Conservation (phyloP, 805 yeast species). For the Candida pseudoglaebosa region DNA sequence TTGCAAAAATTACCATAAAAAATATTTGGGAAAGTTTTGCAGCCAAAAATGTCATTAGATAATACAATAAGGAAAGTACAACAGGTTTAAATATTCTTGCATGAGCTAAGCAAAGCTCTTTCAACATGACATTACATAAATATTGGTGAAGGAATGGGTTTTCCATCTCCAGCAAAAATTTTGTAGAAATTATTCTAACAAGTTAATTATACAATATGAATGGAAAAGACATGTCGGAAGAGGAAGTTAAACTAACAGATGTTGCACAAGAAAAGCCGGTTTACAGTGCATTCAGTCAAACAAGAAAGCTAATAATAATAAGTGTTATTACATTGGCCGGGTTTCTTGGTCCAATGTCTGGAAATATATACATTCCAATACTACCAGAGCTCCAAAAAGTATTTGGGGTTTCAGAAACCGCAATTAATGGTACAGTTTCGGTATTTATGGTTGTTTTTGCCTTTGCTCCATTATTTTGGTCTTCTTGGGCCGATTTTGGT, state of each 20-base stretch:
- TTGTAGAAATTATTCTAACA: too few relatives aligned
- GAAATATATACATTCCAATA: constrained; percentile 55
- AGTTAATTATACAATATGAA: too few relatives aligned
- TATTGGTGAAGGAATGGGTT: too few relatives aligned
- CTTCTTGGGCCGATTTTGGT: constrained; percentile 50
- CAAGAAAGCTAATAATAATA: constrained; percentile 30
- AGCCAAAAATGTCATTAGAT: not conserved
- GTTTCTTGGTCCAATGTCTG: constrained; percentile 53
- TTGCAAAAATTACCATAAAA: not conserved
- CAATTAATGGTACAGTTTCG: constrained; percentile 53
- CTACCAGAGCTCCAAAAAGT: constrained; percentile 41
- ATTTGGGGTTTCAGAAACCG: constrained; percentile 37
- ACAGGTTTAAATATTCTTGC: not conserved
- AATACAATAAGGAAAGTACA: too few relatives aligned
- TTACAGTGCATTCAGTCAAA: constrained; percentile 31
- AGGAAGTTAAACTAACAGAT: not conserved
- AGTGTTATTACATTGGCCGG: constrained; percentile 45
- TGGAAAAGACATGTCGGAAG: too few relatives aligned
- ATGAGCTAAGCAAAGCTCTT: not conserved
- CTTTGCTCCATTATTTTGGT: constrained; percentile 54
- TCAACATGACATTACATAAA: too few relatives aligned
- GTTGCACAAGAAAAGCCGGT: not conserved
- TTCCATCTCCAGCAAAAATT: too few relatives aligned
- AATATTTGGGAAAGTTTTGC: not conserved
- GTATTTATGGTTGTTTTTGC: constrained; percentile 56